phyloP scores from a whole-genome alignment of 2,329 filamentous ascomycete genomes.

The Trichoderma endophyticum region DNA sequence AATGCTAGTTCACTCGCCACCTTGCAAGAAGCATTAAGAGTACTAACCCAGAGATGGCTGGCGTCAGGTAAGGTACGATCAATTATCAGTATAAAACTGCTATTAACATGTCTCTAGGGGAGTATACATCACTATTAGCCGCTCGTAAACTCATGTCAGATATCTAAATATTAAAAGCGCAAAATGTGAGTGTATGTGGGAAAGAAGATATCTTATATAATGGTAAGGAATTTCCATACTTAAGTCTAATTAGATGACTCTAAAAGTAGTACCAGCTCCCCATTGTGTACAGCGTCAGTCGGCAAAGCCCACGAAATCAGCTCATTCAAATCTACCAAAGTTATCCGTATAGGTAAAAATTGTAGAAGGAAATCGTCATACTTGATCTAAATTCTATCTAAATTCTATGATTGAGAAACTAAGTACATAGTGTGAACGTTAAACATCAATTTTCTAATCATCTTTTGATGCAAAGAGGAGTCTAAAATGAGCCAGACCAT shows the following conservation, averaged over 20 bases:
- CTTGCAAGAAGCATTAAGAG: background rate
- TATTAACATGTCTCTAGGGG: background rate
- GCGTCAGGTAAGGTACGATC: background rate
- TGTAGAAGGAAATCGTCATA: background rate
- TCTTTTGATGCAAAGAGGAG: background rate
- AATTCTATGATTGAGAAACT: background rate
- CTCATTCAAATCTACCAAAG: background rate
- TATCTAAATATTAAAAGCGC: background rate
- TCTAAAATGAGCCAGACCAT: background rate
- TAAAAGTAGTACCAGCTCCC: background rate
- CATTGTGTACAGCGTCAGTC: background rate
- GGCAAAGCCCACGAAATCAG: background rate
- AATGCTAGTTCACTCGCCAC: background rate
- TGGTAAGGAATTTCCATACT: too few relatives aligned
- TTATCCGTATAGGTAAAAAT: background rate
- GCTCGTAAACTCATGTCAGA: background rate
- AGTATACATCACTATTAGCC: background rate
- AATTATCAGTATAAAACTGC: rapidly evolving
- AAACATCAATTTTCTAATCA: background rate
- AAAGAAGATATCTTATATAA: too few relatives aligned
- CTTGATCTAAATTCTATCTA: background rate
- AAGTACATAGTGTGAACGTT: background rate
- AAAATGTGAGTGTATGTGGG: too few relatives aligned
- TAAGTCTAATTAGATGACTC: too few relatives aligned
- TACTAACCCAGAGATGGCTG: background rate